phyloP scores from a whole-genome alignment of 352 stramenopile genomes.

The Globisporangium cederbergense region DNA sequence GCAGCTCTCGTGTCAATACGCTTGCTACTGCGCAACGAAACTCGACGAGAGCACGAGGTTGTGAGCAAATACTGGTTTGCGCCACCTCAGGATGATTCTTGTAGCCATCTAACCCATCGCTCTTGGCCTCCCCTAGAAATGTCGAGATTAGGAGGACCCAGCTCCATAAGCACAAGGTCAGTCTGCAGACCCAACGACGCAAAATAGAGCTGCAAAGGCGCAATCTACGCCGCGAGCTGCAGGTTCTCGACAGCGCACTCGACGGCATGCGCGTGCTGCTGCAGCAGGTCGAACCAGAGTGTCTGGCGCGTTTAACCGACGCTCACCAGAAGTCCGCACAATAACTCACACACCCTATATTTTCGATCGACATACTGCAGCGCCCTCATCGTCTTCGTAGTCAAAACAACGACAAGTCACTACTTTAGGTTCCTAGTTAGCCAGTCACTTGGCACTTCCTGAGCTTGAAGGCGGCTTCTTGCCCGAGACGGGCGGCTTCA shows the following conservation, averaged over 20 bases:
- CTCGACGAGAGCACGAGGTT: constrained; percentile 38
- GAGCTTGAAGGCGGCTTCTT: constrained; percentile 13
- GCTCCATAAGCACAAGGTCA: constrained; percentile 2
- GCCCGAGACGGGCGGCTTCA: constrained; percentile 18
- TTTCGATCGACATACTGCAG: neutral
- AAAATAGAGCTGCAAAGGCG: constrained; percentile 15
- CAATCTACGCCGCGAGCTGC: constrained; percentile 31
- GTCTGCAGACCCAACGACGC: constrained; percentile 12
- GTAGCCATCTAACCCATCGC: neutral
- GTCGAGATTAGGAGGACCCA: constrained; percentile 9
- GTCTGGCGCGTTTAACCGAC: constrained; percentile 12
- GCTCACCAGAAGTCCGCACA: neutral
- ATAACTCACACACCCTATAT: constrained; percentile 4
- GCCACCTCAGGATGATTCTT: neutral
- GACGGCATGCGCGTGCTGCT: constrained; percentile 42
- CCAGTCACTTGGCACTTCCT: constrained; percentile 12
- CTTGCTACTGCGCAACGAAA: constrained; percentile 31
- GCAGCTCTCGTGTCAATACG: constrained; percentile 67
- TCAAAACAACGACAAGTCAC: neutral
- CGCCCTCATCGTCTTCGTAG: neutral
- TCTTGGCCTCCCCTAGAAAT: neutral
- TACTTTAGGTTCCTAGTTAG: neutral
- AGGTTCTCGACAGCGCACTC: constrained; percentile 31
- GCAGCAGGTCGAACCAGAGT: constrained; percentile 30
- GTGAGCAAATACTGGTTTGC: neutral